Conservation (phyloP, 768 basidiomycete species). For the Boletus edulis region DNA sequence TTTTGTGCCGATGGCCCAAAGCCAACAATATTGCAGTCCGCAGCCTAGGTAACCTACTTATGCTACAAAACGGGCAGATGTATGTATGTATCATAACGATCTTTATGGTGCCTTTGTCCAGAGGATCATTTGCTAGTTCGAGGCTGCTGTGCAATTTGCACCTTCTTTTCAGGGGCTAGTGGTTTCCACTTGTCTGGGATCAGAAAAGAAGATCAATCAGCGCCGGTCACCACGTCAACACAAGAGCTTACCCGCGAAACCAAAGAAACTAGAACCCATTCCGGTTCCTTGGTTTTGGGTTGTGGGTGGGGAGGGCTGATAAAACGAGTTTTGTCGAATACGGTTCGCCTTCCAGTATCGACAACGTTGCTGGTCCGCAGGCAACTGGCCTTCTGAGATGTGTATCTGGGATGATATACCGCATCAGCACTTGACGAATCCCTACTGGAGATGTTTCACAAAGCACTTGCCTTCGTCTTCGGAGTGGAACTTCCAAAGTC, state of each 20-base stretch:
- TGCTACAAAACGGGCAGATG: neutral
- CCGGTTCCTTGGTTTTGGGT: slow-evolving; percentile 9
- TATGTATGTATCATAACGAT: neutral
- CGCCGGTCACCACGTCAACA: neutral
- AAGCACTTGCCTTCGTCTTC: slow-evolving; percentile 27
- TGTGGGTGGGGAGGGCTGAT: slow-evolving; percentile 20
- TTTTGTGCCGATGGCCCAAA: no score
- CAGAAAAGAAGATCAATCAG: neutral
- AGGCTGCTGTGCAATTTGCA: slow-evolving; percentile 16
- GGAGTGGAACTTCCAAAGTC: slow-evolving; percentile 24
- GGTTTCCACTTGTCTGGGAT: slow-evolving; percentile 26
- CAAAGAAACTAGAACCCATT: slow-evolving; percentile 16
- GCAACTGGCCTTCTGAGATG: slow-evolving; percentile 23
- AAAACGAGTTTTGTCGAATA: slow-evolving; percentile 28
- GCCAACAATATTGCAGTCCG: no score
- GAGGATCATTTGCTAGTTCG: slow-evolving; percentile 5
- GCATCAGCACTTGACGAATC: neutral
- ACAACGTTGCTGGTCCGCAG: slow-evolving; percentile 25
- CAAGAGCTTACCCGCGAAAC: slow-evolving; percentile 20
- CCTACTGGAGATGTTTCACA: neutral
- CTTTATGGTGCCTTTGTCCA: neutral
- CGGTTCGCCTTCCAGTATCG: slow-evolving; percentile 32
- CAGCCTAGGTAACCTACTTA: neutral
- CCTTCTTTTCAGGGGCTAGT: slow-evolving; percentile 14
- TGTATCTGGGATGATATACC: slow-evolving; percentile 12